Evolutionary conservation across 169 alveolate species (phyloP).

Genomic region (Besnoitia besnoiti): DNA sequence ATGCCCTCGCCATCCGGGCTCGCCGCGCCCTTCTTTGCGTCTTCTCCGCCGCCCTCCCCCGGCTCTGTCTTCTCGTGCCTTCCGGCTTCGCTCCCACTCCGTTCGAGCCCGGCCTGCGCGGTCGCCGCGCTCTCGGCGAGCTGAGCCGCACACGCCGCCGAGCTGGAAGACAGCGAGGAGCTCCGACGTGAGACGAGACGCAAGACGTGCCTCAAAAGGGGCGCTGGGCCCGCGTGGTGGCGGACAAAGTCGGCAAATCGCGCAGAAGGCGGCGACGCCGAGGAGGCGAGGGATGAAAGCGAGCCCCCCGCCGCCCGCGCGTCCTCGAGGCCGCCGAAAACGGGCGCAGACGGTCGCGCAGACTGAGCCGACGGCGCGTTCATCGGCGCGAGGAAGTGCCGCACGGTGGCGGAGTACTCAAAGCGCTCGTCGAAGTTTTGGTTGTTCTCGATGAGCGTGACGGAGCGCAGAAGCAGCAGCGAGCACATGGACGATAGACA

Average conservation of each 20-base stretch:
- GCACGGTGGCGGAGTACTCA: conserved; percentile 54
- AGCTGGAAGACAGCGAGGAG: background rate
- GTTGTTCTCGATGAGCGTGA: conserved; percentile 46
- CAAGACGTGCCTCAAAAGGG: background rate
- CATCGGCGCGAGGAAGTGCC: conserved; percentile 31
- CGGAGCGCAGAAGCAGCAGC: conserved; percentile 36
- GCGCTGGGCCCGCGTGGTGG: background rate
- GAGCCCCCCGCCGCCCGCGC: background rate
- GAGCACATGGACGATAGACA: conserved; percentile 33
- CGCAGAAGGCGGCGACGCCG: background rate
- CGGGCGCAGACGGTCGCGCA: background rate
- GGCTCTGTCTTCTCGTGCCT: too few relatives aligned
- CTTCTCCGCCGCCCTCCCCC: too few relatives aligned
- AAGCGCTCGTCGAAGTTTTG: conserved; percentile 41
- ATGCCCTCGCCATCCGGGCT: background rate
- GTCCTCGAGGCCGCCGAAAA: background rate
- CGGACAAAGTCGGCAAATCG: background rate
- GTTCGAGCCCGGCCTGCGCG: background rate
- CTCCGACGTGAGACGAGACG: background rate
- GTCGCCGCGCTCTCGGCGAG: background rate
- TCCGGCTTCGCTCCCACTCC: background rate
- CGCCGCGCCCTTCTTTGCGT: background rate
- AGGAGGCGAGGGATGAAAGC: background rate
- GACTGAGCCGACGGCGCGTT: background rate
- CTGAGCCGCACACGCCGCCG: background rate